These are phyloP conservation scores for Pistacia vera DNA, from an alignment of 345 rosid genomes.

Conservation along the genomic window DNA sequence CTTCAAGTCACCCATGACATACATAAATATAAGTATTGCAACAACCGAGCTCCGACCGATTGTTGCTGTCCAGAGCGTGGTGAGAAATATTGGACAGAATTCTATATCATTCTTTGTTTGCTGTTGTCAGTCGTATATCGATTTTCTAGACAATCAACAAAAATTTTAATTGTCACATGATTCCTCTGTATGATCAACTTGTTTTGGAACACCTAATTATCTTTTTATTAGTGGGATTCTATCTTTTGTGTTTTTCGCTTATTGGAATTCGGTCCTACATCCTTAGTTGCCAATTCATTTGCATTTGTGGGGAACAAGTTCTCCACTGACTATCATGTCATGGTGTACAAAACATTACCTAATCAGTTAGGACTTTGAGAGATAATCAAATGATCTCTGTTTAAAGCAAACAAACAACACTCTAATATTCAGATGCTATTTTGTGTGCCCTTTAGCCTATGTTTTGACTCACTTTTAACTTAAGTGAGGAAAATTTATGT, in stretches of 20 bases:
- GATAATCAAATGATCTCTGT: not conserved
- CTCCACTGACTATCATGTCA: slow-evolving; percentile 15
- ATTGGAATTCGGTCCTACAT: slow-evolving; percentile 16
- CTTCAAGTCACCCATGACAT: slow-evolving; percentile 11
- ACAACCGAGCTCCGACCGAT: slow-evolving; percentile 6
- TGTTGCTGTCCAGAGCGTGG: not conserved
- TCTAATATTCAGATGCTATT: not conserved
- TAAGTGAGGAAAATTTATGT: not conserved
- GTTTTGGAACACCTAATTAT: slow-evolving; percentile 21
- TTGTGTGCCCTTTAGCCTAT: not conserved
- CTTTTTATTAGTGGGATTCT: slow-evolving; percentile 21
- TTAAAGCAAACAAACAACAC: slow-evolving; percentile 5
- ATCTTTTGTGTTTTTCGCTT: slow-evolving; percentile 6
- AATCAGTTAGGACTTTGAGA: not conserved
- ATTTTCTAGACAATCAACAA: not conserved
- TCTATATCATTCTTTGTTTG: not conserved
- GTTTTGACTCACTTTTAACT: not conserved
- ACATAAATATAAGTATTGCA: slow-evolving; percentile 17
- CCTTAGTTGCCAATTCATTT: slow-evolving; percentile 16
- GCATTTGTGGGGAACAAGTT: slow-evolving; percentile 9
- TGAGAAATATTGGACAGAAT: not conserved
- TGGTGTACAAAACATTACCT: slow-evolving; percentile 7
- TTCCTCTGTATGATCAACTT: slow-evolving; percentile 16
- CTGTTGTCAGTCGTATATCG: slow-evolving; percentile 11
- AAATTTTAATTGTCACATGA: slow-evolving; percentile 1